These are phyloP conservation scores for Dactylellina parvicollis DNA, from an alignment of 2,329 filamentous ascomycete genomes.

Conservation along the genomic window DNA sequence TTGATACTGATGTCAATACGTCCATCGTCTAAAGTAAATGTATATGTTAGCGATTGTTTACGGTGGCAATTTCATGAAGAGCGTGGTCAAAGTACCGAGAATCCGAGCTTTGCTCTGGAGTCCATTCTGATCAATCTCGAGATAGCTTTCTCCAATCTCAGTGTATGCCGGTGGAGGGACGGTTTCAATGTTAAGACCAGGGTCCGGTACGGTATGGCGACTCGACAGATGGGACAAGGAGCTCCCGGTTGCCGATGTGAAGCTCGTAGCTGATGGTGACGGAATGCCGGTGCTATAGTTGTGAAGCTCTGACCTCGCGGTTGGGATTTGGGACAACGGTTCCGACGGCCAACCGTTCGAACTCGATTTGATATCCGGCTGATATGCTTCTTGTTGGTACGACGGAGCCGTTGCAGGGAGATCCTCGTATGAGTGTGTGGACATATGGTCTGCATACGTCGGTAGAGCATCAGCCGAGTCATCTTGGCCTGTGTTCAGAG, in stretches of 20 bases:
- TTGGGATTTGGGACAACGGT: constrained; percentile 48
- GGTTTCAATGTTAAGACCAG: constrained; percentile 55
- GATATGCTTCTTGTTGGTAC: no score
- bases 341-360: constrained; percentile 44
- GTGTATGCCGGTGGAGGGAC: constrained; percentile 62
- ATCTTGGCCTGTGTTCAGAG: neutral
- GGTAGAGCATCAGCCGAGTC: constrained; percentile 20
- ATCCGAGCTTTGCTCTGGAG: constrained; percentile 62
- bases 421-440: constrained; percentile 11
- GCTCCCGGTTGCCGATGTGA: constrained; percentile 8
- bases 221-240: constrained; percentile 19
- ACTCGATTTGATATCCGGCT: constrained; percentile 30
- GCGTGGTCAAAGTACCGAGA: constrained; percentile 55
- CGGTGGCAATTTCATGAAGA: neutral
- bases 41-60: constrained; percentile 2
- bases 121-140: constrained; percentile 61
- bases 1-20: constrained; percentile 83
- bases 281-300: constrained; percentile 43
- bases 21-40: constrained; percentile 71
- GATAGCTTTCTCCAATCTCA: constrained; percentile 59
- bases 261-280: constrained; percentile 8
- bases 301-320: constrained; percentile 32
- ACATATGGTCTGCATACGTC: constrained; percentile 25
- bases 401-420: neutral
- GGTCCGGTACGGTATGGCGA: constrained; percentile 1